Evolutionary conservation across 306 rosid genomes (phyloP), one percentile per base, ranked within the genome.

Genomic region (Sophora flavescens): DNA sequence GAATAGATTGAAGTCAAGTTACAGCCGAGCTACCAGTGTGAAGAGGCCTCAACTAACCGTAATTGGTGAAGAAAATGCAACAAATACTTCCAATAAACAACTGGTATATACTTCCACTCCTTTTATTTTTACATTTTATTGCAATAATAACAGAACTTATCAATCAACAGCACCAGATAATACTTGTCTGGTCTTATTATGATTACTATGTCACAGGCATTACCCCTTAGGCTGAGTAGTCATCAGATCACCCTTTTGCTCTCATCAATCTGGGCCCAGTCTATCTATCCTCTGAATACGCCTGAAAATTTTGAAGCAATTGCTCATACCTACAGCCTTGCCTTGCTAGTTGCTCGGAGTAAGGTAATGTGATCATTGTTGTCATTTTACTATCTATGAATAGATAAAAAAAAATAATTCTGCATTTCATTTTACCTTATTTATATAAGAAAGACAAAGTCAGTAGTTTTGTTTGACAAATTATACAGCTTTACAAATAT

Each of bases 261-360:
- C 48, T 95, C 94, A 64, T 95, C 99, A 76, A 84, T 95, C 84
- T 90, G 89, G 89, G 97, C 78, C 26, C 99, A 95, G 83, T 87
- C 97, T 75, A 15, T 90, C 70, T 89, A 96, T 75, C 89, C 97
- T 54, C 75, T 78, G 65, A 95, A 95, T 78, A 75, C 82, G 61
- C 93, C 99, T 47, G 92, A 81, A 85, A 95, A 86, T 78, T 95
- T 88, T 84, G 97, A 90, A 90, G 99, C 97, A 83, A 92, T 95
- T 26, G 90, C 99, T 75, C 99, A 95, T 81, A 92, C 97, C 18
- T 89, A 85, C 82, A 84, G 97, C 87, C 94, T 95, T 67, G 88
- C 92, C 80, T 84, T 89, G 86, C 89, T 95, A 77, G 93, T 92
- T 84, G 93, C 97, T 70, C 87, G 84, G 80, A 84, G 86, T 77